Evolutionary conservation across 371 early-diverging fungal species (phyloP), one percentile per base, ranked within the genome.

Genomic region (Racocetra persica): DNA sequence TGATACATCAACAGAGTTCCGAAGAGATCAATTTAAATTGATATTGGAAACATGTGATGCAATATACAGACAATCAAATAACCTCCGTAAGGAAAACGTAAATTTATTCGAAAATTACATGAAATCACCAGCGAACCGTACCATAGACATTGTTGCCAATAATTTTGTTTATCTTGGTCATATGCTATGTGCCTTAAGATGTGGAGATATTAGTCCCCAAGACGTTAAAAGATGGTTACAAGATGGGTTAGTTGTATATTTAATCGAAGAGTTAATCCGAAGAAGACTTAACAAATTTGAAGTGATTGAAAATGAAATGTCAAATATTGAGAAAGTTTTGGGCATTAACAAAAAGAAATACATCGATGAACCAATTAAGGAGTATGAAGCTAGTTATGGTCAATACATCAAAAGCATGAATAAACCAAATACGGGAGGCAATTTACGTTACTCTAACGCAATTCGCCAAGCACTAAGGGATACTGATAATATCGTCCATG

Each of bases 21-120:
- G 74, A 18, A 81, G 82, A 77, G 77, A 79, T 10, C 86, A 85
- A 75, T 76, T 84, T 62, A 77, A 81, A 57, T 74, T 85, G 51
- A 83, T 86, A 45, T 82, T 86, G 24, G 83, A 85, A 52, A 85
- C 85, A 22, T 86, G 87, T 57, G 84, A 85, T 71, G 84, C 82
- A 24, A 84, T 86, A 70, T 86, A 86, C 77, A 72, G 32, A 36
- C 67, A 51, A 60, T 81, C 87, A 13, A 82, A 22, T 13, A 80
- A 24, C 4, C 63, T 86, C 10, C 83, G 84, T 32, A 84, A 84
- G 24, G 75, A 71, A 32, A 85, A 82, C 18, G 83, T 82, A 66
- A 57, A 55, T 8, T 26, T 84, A 75, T 82, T 84, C 16, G 70
- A 83, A 73, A 78, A 83, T 45, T 86, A 79, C 59, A 80, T 82